phyloP scores from a whole-genome alignment of 2,329 filamentous ascomycete species.

The Hymenoscyphus fructigenus region DNA sequence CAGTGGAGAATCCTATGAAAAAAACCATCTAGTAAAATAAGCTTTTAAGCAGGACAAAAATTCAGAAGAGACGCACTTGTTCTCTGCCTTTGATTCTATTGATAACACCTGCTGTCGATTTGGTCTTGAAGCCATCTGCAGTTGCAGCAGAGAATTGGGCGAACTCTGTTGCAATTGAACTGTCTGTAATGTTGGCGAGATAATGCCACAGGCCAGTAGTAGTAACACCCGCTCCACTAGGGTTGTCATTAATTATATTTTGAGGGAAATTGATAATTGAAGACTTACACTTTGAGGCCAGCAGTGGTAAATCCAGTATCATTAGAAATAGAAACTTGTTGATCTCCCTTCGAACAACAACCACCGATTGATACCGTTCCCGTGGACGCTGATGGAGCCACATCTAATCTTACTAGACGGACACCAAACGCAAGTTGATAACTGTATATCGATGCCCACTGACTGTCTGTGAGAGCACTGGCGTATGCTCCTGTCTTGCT shows the following conservation, averaged over 20 bases:
- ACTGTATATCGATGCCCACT: constrained; percentile 54
- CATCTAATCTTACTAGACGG: constrained; percentile 58
- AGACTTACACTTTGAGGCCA: constrained; percentile 43
- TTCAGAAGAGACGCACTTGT: constrained; percentile 37
- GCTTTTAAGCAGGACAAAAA: background rate
- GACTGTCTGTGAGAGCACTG: constrained; percentile 46
- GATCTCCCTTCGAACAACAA: constrained; percentile 47
- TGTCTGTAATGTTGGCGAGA: constrained; percentile 52
- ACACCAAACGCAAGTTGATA: constrained; percentile 58
- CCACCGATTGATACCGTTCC: constrained; percentile 39
- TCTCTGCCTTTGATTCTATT: constrained; percentile 53
- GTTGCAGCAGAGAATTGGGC: constrained; percentile 38
- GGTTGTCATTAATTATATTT: background rate
- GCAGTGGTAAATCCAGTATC: constrained; percentile 51
- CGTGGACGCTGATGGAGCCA: constrained; percentile 51
- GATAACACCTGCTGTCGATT: constrained; percentile 54
- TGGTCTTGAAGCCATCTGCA: constrained; percentile 12
- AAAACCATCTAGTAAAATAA: constrained; percentile 49
- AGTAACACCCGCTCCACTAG: constrained; percentile 44
- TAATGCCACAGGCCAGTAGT: constrained; percentile 56
- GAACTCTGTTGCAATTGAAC: constrained; percentile 50
- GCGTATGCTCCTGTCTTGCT: constrained; percentile 9
- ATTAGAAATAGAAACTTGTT: constrained; percentile 12
- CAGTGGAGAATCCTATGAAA: constrained; percentile 48
- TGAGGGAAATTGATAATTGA: constrained; percentile 10